Evolutionary conservation across 2,329 filamentous ascomycete genomes (phyloP), one percentile per base, ranked within the genome.

Genomic region (Venturia oleaginea): DNA sequence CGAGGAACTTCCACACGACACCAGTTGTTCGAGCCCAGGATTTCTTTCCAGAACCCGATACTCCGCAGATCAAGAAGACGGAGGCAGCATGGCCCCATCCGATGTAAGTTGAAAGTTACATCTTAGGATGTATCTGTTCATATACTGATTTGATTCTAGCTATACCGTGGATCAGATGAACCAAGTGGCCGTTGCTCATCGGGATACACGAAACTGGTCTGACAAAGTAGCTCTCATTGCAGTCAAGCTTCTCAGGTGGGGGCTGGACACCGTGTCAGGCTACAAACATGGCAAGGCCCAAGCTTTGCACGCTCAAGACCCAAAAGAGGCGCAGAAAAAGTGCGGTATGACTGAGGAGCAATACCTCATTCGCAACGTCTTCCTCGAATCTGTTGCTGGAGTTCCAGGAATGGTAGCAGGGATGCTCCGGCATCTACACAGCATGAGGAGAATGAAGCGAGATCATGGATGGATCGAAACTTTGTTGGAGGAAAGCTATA

Each of bases 401-500:
- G 94, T 97, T 0, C 94, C 94, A 0, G 94, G 94, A 8, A 97
- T 97, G 91, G 93, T 97, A 0, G 94, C 89, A 0, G 94, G 92
- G 27, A 97, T 96, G 90, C 81, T 97, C 19, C 83, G 94, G 40
- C 94, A 99, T 76, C 81, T 97, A 43, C 86, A 89, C 72, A 92
- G 88, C 68, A 83, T 97, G 71, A 83, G 93, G 55, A 84, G 88
- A 34, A 88, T 97, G 82, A 92, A 91, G 81, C 82, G 93, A 64
- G 93, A 97, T 74, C 96, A 97, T 70, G 94, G 94, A 72, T 97
- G 87, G 86, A 97, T 99, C 73, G 92, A 96, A 76, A 93, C 90
- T 0, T 80, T 96, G 10, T 83, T 96, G 1, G 91, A 95, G 75
- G 91, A 96, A 78, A 90, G 87, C 67, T 95, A 91, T 77, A 96